A percentile compares a stretch with the other conserved stretches of the same genome.
These are phyloP conservation scores for Pisolithus orientalis DNA, from an alignment of 768 basidiomycete genomes.

Conservation along the genomic window DNA sequence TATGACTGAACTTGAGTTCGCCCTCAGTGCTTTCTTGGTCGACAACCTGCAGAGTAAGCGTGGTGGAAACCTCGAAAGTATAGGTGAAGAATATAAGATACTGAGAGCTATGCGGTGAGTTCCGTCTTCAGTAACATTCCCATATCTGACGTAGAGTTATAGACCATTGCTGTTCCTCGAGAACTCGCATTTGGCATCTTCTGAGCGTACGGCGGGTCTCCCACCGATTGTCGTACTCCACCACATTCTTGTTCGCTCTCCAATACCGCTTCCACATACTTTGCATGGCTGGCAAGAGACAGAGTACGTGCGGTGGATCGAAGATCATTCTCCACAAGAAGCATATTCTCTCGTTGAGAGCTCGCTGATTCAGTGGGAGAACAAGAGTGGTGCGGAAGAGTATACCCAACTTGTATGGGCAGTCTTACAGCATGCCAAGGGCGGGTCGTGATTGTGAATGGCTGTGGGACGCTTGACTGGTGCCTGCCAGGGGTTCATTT, in stretches of 20 bases:
- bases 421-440: constrained; percentile 48
- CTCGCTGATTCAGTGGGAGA: constrained; percentile 75
- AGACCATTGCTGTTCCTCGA: constrained; percentile 91
- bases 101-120: constrained; percentile 81
- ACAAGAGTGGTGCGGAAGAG: constrained; percentile 42
- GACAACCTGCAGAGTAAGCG: constrained; percentile 53
- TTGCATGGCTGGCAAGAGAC: constrained; percentile 92
- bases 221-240: constrained; percentile 86
- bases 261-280: constrained; percentile 79
- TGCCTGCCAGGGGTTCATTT: too few species aligned
- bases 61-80: constrained; percentile 59
- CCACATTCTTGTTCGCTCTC: constrained; percentile 85
- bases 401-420: constrained; percentile 62
- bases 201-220: constrained; percentile 67
- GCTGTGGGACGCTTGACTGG: too few species aligned
- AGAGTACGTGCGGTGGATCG: constrained; percentile 95
- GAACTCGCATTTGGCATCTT: constrained; percentile 57
- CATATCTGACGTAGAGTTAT: not conserved
- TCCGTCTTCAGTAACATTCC: not conserved
- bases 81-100: constrained; percentile 84
- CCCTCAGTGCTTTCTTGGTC: constrained; percentile 71
- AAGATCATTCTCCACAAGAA: constrained; percentile 82
- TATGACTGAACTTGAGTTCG: constrained; percentile 96
- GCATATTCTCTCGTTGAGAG: constrained; percentile 75
- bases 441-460: constrained; percentile 3